phyloP scores from a whole-genome alignment of 306 rosid genomes.

The Notholithocarpus densiflorus region DNA sequence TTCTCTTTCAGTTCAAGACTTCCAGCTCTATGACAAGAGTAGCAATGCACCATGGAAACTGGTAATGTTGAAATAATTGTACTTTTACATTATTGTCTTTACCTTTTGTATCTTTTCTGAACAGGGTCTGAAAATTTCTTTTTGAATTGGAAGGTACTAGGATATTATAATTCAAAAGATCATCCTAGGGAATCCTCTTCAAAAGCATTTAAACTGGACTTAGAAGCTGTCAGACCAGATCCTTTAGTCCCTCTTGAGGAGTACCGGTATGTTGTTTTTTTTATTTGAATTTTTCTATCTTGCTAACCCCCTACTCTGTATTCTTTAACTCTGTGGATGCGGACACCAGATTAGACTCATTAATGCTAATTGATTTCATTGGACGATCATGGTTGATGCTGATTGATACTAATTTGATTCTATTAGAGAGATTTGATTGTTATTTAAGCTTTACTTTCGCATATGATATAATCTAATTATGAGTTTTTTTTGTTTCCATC shows the following conservation, averaged over 20 bases:
- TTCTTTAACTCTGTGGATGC: background rate
- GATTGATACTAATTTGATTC: too few relatives aligned
- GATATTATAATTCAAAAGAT: conserved; percentile 77
- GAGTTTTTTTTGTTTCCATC: too few relatives aligned
- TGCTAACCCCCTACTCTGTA: background rate
- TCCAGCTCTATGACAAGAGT: conserved; percentile 72
- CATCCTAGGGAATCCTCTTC: conserved; percentile 83
- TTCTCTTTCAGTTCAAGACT: conserved; percentile 73
- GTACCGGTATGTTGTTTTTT: conserved; percentile 57
- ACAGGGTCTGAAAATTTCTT: conserved; percentile 20
- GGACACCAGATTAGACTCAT: too few relatives aligned
- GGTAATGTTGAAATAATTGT: conserved; percentile 43
- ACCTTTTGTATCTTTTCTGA: conserved; percentile 22
- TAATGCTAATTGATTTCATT: too few relatives aligned
- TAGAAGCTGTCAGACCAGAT: conserved; percentile 96
- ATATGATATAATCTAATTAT: too few relatives aligned
- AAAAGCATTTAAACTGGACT: conserved; percentile 84
- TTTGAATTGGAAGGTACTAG: conserved; percentile 66
- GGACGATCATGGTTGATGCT: too few relatives aligned
- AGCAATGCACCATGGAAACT: conserved; percentile 87
- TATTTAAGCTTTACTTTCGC: too few relatives aligned
- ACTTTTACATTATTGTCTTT: conserved; percentile 7
- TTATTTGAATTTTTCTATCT: background rate
- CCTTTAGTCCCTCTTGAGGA: conserved; percentile 95
- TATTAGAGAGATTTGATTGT: too few relatives aligned